A percentile compares a stretch with the other conserved stretches of the same genome.
These are phyloP conservation scores for Leishmania guyanensis DNA, from an alignment of 208 protist species.

Conservation along the genomic window DNA sequence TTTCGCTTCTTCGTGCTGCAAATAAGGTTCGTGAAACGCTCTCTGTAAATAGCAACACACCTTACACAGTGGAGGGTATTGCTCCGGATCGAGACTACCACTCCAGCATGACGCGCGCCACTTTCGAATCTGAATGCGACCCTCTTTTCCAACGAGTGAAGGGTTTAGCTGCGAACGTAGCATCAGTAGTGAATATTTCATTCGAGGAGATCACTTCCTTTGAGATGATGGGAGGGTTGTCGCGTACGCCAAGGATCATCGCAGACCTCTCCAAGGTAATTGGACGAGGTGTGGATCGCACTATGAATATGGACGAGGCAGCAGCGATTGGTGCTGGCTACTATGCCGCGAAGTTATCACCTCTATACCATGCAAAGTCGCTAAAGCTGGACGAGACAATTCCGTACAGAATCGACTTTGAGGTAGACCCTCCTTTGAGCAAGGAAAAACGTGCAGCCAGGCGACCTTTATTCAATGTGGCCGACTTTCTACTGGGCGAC, in stretches of 20 bases:
- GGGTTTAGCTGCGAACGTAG: conserved; percentile 51
- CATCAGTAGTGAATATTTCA: conserved; percentile 44
- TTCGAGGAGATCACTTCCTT: conserved; percentile 64
- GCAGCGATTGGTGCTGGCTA: conserved; percentile 87
- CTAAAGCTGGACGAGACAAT: conserved; percentile 68
- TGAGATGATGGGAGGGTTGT: conserved; percentile 90
- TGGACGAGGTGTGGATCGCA: conserved; percentile 73
- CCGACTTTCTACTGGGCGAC: conserved; percentile 38
- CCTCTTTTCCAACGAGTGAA: conserved; percentile 71
- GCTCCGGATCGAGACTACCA: conserved; percentile 81
- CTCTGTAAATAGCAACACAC: conserved; percentile 89
- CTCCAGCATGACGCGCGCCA: conserved; percentile 63
- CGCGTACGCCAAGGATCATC: conserved; percentile 87
- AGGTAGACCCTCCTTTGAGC: conserved; percentile 34
- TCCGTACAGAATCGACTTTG: conserved; percentile 59
- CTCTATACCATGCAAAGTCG: conserved; percentile 76
- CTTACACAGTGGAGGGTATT: conserved; percentile 91
- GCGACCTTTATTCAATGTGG: conserved; percentile 16
- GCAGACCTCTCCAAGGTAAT: conserved; percentile 57
- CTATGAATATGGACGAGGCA: conserved; percentile 92
- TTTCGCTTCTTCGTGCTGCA: conserved; percentile 88
- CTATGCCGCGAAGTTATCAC: conserved; percentile 80
- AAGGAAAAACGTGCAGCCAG: conserved; percentile 24
- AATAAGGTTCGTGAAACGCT: conserved; percentile 91
- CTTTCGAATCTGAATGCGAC: conserved; percentile 89